Conservation (phyloP, 2,329 filamentous ascomycete genomes). For the Macroventuria anomochaeta region DNA sequence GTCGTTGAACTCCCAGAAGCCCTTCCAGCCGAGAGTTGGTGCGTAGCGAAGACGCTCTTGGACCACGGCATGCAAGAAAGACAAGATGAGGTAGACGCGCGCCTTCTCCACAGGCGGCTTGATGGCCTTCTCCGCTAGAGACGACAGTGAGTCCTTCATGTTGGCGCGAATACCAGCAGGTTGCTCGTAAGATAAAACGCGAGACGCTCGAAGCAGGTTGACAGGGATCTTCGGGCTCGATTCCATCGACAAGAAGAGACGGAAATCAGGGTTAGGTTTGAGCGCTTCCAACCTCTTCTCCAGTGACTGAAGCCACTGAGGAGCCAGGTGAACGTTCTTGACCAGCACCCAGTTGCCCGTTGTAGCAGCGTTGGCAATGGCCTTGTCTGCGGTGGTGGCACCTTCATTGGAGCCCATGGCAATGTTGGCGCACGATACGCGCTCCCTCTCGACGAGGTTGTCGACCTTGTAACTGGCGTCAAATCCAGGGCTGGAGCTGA, state of each 20-base stretch:
- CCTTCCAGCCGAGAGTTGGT: slow-evolving; percentile 93
- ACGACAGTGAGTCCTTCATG: slow-evolving; percentile 96
- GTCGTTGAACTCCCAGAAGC: slow-evolving; percentile 99
- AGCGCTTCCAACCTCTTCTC: slow-evolving; percentile 97
- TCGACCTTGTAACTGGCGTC: slow-evolving; percentile 99
- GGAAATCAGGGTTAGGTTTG: slow-evolving; percentile 91
- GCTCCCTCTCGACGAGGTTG: slow-evolving; percentile 83
- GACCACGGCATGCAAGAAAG: slow-evolving; percentile 93
- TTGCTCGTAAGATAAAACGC: slow-evolving; percentile 97
- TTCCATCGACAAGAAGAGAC: slow-evolving; percentile 97
- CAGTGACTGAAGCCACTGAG: slow-evolving; percentile 94
- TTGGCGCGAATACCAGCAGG: slow-evolving; percentile 95
- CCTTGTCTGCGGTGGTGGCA: slow-evolving; percentile 90
- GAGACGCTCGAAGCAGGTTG: slow-evolving; percentile 89
- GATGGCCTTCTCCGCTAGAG: slow-evolving; percentile 74
- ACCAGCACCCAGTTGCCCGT: slow-evolving; percentile 94
- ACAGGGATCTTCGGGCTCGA: slow-evolving; percentile 96
- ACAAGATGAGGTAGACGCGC: slow-evolving; percentile 86
- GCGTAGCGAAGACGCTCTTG: slow-evolving; percentile 95
- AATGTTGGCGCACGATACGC: slow-evolving; percentile 89
- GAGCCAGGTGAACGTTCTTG: slow-evolving; percentile 98
- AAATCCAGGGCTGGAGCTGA: slow-evolving; percentile 95
- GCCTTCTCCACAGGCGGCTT: slow-evolving; percentile 90
- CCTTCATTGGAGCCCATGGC: slow-evolving; percentile 99
- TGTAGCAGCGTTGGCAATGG: slow-evolving; percentile 89